Evolutionary conservation across 495 filamentous ascomycete species (phyloP), one percentile per base, ranked within the genome.

Genomic region (Aspergillus funiculosus): DNA sequence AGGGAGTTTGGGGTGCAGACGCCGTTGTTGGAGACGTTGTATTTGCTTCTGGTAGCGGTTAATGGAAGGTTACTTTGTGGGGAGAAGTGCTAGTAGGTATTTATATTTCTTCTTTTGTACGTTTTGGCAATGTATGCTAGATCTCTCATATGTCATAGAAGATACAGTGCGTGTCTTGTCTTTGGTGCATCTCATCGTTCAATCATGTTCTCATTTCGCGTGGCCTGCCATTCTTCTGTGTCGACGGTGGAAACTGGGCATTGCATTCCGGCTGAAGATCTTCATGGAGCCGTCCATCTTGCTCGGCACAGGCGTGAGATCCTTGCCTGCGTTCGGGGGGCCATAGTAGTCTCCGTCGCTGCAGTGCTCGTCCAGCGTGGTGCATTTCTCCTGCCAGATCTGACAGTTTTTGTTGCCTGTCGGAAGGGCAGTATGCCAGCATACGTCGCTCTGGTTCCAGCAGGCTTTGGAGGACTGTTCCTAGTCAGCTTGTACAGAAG

Each of bases 321-420:
- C 62, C 54, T 67, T 53, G 14, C 74, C 75, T 54, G 69, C 64
- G 56, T 78, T 67, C 8, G 79, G 78, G n/a, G 82, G 82, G 0
- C 82, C 82, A 30, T 61, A 62, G 46, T 68, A 81, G 14, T 73
- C 47, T 2, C 66, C 62, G 5, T 60, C 54, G 5, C 45, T 58
- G 60, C 82, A 84, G 1, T 61, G 60, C 6, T 66, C 48, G 32
- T 71, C 58, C 30, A 85, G 66, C 3, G 28, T 64, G 8, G 71
- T 56, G 61, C 85, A 89, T 54, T 80, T 81, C 2, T 57, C 40
- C 45, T 79, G 71, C 79, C 77, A 87, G 7, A 69, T 60, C 6
- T 65, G 52, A 58, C 86, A 90, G 38, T 72, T 71, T 3, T 56
- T 57, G 34, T 64, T 51, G 8, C 84, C 85, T 0, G 79, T 79